A percentile compares a stretch with the other conserved stretches of the same genome.
Evolutionary conservation across 2,329 filamentous ascomycete genomes (phyloP).

Genomic region (Beauveria sp.): DNA sequence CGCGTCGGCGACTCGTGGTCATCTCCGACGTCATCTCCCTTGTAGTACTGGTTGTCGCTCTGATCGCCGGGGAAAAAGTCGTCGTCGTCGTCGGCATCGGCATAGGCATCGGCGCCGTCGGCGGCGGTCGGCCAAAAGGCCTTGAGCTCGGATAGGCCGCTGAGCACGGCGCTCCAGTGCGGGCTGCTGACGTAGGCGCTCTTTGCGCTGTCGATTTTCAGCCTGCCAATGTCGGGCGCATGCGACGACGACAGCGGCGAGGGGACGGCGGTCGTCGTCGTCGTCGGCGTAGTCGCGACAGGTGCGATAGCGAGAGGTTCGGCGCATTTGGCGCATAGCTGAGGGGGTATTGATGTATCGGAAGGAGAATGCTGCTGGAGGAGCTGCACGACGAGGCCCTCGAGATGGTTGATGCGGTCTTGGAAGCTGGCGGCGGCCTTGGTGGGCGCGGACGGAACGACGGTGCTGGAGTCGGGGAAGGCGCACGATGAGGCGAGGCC

Average conservation of each 20-base stretch:
- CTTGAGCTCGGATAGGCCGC: constrained; percentile 2
- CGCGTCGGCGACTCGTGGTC: neutral
- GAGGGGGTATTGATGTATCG: neutral
- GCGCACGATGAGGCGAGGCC: constrained; percentile 19
- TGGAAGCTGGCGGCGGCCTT: constrained; percentile 8
- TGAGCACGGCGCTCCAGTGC: constrained; percentile 8
- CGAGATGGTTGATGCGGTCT: constrained; percentile 22
- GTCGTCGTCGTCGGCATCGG: neutral
- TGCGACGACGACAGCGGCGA: neutral
- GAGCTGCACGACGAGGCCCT: constrained; percentile 18
- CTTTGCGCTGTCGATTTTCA: neutral
- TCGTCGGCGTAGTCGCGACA: neutral
- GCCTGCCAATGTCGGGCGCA: constrained; percentile 1
- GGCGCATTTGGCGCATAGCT: neutral
- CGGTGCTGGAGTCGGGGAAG: constrained; percentile 24
- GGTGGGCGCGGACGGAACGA: constrained; percentile 2
- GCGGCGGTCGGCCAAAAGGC: neutral
- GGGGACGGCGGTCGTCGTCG: neutral
- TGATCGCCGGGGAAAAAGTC: constrained; percentile 6
- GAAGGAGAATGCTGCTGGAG: neutral
- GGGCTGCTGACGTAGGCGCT: constrained; percentile 8
- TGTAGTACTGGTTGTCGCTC: constrained; percentile 6
- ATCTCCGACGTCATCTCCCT: neutral
- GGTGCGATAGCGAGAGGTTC: neutral
- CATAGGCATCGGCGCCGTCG: neutral